phyloP scores from a whole-genome alignment of 2,329 filamentous ascomycete species.

The Chaetomiaceae sp. region DNA sequence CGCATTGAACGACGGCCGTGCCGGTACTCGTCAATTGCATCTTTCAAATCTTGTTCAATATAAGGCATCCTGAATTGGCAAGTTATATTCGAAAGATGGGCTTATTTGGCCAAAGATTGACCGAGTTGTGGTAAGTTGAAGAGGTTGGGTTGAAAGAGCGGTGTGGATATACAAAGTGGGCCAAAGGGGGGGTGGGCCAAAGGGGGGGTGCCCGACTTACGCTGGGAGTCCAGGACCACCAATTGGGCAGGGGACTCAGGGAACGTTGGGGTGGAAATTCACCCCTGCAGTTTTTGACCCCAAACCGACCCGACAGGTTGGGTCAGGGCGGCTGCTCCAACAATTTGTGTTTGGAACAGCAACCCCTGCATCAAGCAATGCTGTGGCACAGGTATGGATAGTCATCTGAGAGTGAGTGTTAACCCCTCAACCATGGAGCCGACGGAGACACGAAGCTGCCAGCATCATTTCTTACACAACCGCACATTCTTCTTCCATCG shows the following conservation, averaged over 20 bases:
- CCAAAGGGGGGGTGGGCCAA: too few species aligned
- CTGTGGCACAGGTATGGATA: background rate
- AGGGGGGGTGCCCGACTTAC: background rate
- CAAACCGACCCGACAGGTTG: background rate
- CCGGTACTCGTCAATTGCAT: too few species aligned
- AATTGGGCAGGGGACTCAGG: too few species aligned
- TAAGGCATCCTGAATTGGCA: too few species aligned
- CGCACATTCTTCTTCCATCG: constrained; percentile 2
- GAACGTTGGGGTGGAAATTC: background rate
- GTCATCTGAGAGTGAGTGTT: background rate
- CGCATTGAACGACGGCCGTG: too few species aligned
- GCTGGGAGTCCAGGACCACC: background rate
- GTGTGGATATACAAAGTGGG: too few species aligned
- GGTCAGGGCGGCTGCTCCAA: background rate
- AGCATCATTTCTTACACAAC: constrained; percentile 4
- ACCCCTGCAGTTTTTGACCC: too few species aligned
- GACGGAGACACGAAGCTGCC: constrained; percentile 1
- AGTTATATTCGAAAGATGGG: too few species aligned
- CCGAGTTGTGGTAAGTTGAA: too few species aligned
- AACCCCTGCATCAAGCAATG: background rate
- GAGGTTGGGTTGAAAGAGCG: too few species aligned
- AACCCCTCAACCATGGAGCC: background rate
- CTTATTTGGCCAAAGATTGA: too few species aligned
- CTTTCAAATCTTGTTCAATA: too few species aligned
- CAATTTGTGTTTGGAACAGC: background rate